Base-by-base conservation (phyloP, 2,329 filamentous ascomycete species). In the Colletotrichum karsti region DNA sequence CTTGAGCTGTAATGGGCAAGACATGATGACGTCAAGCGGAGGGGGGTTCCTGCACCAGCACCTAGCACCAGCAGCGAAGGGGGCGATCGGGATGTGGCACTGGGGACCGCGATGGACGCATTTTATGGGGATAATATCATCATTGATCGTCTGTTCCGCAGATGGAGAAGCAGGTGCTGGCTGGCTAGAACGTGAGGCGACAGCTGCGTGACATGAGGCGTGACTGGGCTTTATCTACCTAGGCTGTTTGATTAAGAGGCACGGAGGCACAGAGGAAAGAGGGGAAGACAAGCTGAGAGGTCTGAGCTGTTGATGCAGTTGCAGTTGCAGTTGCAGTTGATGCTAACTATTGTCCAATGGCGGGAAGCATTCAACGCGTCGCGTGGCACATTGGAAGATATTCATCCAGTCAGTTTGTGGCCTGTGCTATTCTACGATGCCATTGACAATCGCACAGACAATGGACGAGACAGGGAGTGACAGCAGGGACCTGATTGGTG, bases 1-100 rank as follows among this genome's bases (percentile, higher is more conserved):
- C 35, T 60, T 51, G 62, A 61, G 56, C 28, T 41, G 61, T 20
- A 51, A 59, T 65, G 15, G 22, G 61, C 65, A 39, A 68, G 65
- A 68, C 65, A 68, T 68, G 35, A 65, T 68, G 65, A 68, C 65
- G 65, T 68, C 65, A 68, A 68, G 65, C 53, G 39, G 65, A 64
- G 30, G 46, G 41, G 33, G 39, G 4, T 9, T 35, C 15, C 33
- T 35, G 60, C 30, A 54, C 56, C 37, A 53, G 62, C 35, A 28
- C 37, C 35, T 60, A 44, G 56, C 44, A 26, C 48, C 28, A 54
- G 30, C 56, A 30, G 39, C 37, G 28, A 39, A 42, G 56, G 42
- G 59, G 53, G 53, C 60, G 61, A 35, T 15, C 30, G 51, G 44
- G 12, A 64, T 10, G 54, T 54, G 54, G 65, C 60, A 64, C 58